These are phyloP conservation scores for Xylariaceae sp. DNA, from an alignment of 2,329 filamentous ascomycete genomes.

Conservation along the genomic window DNA sequence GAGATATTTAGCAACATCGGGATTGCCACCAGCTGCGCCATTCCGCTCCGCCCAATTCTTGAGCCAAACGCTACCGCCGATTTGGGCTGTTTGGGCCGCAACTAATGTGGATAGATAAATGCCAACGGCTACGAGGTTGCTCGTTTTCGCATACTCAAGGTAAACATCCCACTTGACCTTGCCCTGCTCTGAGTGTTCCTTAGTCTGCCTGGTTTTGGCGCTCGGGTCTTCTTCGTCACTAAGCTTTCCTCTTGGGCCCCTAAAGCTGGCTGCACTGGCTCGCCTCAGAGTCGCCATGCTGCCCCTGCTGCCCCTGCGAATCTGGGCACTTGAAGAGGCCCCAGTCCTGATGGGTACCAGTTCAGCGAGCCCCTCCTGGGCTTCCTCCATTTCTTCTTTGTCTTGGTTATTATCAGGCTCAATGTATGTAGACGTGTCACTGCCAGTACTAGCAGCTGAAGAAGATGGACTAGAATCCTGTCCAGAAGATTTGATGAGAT, in stretches of 20 bases:
- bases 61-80: slow-evolving; percentile 89
- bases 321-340: slow-evolving; percentile 56
- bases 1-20: slow-evolving; percentile 85
- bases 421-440: slow-evolving; percentile 64
- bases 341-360: slow-evolving; percentile 75
- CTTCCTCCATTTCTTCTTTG: slow-evolving; percentile 75
- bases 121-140: slow-evolving; percentile 82
- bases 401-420: slow-evolving; percentile 60
- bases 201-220: slow-evolving; percentile 81
- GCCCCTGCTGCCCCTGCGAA: slow-evolving; percentile 71
- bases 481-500: slow-evolving; percentile 79
- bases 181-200: slow-evolving; percentile 90
- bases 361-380: slow-evolving; percentile 77
- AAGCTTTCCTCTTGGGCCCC: slow-evolving; percentile 81
- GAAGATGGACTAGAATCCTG: slow-evolving; percentile 57
- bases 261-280: slow-evolving; percentile 91
- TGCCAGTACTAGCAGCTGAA: slow-evolving; percentile 50
- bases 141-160: slow-evolving; percentile 90
- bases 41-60: slow-evolving; percentile 92
- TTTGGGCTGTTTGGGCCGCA: slow-evolving; percentile 79
- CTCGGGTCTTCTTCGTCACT: slow-evolving; percentile 80
- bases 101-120: slow-evolving; percentile 82
- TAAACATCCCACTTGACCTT: slow-evolving; percentile 99
- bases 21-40: slow-evolving; percentile 69
- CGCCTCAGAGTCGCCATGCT: slow-evolving; percentile 85